A percentile compares a stretch with the other conserved stretches of the same genome.
phyloP scores from a whole-genome alignment of 768 basidiomycete genomes.

The Dentipellis sp. region DNA sequence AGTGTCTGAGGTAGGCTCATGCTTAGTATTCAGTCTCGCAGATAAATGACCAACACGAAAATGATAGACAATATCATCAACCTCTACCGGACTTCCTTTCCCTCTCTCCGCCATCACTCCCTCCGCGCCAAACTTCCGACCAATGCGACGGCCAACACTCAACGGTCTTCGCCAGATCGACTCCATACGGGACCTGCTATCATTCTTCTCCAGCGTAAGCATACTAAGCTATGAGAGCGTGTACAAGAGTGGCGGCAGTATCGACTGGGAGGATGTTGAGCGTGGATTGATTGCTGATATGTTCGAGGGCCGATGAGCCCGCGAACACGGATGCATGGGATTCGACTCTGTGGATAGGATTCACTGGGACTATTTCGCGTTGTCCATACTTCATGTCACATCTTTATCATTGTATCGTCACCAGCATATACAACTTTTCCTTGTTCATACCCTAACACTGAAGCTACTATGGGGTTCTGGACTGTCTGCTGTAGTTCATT shows the following conservation, averaged over 20 bases:
- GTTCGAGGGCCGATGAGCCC: conserved; percentile 65
- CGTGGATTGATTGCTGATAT: conserved; percentile 74
- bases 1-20: conserved; percentile 25
- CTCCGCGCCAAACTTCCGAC: conserved; percentile 27
- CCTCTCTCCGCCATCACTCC: neutral
- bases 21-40: neutral
- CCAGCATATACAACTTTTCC: no score
- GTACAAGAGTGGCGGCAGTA: conserved; percentile 68
- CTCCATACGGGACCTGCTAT: conserved; percentile 76
- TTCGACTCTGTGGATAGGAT: no score
- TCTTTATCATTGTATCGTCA: no score
- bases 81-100: neutral
- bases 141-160: conserved; percentile 70
- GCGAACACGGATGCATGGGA: no score
- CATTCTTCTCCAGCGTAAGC: conserved; percentile 88
- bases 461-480: no score
- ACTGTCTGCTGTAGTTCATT: no score
- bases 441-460: no score
- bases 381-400: no score
- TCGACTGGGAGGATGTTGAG: conserved; percentile 92
- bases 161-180: conserved; percentile 62
- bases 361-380: no score
- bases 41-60: neutral
- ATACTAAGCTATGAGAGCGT: conserved; percentile 85
- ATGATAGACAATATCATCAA: neutral